phyloP scores from a whole-genome alignment of 306 rosid species.

The Begonia masoniana region DNA sequence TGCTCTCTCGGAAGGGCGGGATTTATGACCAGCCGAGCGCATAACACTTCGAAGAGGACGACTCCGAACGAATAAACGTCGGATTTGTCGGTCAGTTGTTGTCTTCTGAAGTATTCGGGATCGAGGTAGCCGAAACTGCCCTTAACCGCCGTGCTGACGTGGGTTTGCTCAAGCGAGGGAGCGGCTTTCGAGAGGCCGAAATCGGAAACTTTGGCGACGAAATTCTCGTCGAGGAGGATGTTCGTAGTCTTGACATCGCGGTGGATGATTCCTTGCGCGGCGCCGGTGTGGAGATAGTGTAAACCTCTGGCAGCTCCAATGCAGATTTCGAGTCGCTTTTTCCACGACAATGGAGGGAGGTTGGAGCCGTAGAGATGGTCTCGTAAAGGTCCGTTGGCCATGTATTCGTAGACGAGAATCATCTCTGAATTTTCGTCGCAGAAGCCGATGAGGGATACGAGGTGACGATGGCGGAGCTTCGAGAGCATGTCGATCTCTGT shows the following conservation, averaged over 20 bases:
- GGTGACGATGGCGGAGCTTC: conserved; percentile 73
- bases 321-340: conserved; percentile 71
- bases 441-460: conserved; percentile 68
- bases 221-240: conserved; percentile 67
- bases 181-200: conserved; percentile 69
- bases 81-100: conserved; percentile 66
- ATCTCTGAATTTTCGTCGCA: conserved; percentile 75
- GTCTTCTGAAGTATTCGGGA: conserved; percentile 67
- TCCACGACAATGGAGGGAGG: conserved; percentile 52
- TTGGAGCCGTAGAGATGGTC: conserved; percentile 53
- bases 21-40: conserved; percentile 47
- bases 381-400: conserved; percentile 75
- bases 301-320: conserved; percentile 81
- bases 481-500: conserved; percentile 76
- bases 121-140: conserved; percentile 92
- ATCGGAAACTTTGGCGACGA: conserved; percentile 67
- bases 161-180: conserved; percentile 42
- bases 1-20: conserved; percentile 43
- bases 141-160: conserved; percentile 86
- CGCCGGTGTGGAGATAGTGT: conserved; percentile 88
- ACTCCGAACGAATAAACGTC: conserved; percentile 88
- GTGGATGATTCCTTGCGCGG: conserved; percentile 61
- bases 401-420: conserved; percentile 79
- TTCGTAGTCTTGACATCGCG: conserved; percentile 86
- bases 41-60: conserved; percentile 55